Evolutionary conservation across 2,329 filamentous ascomycete species (phyloP).

Genomic region (Verticillium nonalfalfae): DNA sequence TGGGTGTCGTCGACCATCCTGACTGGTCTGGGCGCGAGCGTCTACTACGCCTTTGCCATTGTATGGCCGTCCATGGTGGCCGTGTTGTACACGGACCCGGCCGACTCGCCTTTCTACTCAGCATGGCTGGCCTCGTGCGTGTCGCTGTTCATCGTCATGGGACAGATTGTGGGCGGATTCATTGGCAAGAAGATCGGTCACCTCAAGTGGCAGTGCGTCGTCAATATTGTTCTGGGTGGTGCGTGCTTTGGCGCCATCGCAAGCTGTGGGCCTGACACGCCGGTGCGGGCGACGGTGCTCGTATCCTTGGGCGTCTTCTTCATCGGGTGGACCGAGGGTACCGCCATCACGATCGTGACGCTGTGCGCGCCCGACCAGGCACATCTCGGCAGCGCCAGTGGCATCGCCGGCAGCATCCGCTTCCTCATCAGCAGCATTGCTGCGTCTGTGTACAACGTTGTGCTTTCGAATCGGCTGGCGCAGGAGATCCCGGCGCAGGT

Average conservation of each 20-base stretch:
- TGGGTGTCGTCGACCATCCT: constrained; percentile 23
- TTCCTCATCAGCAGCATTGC: constrained; percentile 25
- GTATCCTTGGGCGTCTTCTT: constrained; percentile 24
- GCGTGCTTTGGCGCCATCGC: constrained; percentile 22
- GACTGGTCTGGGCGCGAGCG: constrained; percentile 25
- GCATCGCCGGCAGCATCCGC: constrained; percentile 27
- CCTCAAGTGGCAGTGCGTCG: constrained; percentile 24
- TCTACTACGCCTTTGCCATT: constrained; percentile 30
- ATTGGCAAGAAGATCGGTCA: constrained; percentile 18
- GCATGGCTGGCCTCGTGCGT: constrained; percentile 19
- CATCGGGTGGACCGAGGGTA: constrained; percentile 26
- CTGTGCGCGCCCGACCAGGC: constrained; percentile 24
- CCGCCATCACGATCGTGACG: constrained; percentile 25
- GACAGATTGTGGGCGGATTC: constrained; percentile 18
- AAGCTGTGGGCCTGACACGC: constrained; percentile 19
- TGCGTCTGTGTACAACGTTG: constrained; percentile 24
- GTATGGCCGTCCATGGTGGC: constrained; percentile 27
- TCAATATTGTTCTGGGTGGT: constrained; percentile 17
- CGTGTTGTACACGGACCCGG: constrained; percentile 19
- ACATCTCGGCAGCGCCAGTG: constrained; percentile 25
- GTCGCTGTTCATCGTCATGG: constrained; percentile 19
- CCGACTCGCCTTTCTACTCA: constrained; percentile 12
- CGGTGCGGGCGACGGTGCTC: constrained; percentile 17
- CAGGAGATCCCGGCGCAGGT: constrained; percentile 22
- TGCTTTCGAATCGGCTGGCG: constrained; percentile 23